phyloP scores from a whole-genome alignment of 1,284 basidiomycete genomes.

The Cryptococcus maquisensis region DNA sequence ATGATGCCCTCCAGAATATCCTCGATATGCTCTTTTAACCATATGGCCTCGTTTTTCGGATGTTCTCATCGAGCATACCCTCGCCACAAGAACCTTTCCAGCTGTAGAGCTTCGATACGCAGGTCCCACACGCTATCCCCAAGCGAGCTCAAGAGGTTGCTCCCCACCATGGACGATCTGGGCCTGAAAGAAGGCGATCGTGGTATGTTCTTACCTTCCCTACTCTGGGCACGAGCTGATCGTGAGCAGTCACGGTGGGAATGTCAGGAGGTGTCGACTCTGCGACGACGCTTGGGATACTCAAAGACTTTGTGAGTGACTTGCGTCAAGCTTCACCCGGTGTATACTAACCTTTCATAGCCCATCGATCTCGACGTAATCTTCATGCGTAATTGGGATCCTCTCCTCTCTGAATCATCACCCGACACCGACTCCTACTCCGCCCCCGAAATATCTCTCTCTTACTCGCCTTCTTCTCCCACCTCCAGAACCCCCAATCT shows the following conservation, averaged over 20 bases:
- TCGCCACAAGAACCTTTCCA: no score
- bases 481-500: slow-evolving; percentile 58
- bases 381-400: slow-evolving; percentile 94
- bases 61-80: no score
- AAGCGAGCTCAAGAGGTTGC: not conserved
- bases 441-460: slow-evolving; percentile 5
- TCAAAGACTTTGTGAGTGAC: slow-evolving; percentile 61
- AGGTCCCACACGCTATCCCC: not conserved
- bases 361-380: slow-evolving; percentile 78
- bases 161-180: slow-evolving; percentile 26
- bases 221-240: not conserved
- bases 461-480: slow-evolving; percentile 48
- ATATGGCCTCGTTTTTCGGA: no score
- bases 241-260: slow-evolving; percentile 67
- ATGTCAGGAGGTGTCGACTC: slow-evolving; percentile 98
- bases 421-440: not conserved
- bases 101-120: not conserved
- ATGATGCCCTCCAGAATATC: no score
- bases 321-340: not conserved
- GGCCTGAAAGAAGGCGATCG: slow-evolving; percentile 54
- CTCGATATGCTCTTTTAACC: no score
- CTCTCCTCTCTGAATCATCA: slow-evolving; percentile 36
- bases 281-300: slow-evolving; percentile 69
- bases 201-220: slow-evolving; percentile 45
- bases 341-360: slow-evolving; percentile 41